Evolutionary conservation across 345 rosid genomes (phyloP).

Genomic region (Ailanthus altissimus): DNA sequence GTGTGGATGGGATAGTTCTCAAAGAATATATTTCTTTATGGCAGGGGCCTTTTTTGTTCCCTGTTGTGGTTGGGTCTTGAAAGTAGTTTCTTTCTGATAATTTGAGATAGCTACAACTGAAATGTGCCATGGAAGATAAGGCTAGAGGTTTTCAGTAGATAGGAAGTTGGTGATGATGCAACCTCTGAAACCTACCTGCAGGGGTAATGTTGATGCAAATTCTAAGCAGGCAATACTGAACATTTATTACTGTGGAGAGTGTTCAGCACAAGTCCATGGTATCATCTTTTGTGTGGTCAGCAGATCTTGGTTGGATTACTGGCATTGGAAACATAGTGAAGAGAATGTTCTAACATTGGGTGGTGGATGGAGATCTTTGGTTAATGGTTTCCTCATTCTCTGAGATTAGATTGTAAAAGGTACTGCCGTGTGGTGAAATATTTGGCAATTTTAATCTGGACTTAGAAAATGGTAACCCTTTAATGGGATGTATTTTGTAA

Average conservation of each 20-base stretch:
- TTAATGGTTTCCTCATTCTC: neutral
- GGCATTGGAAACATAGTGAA: neutral
- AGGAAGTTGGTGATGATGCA: neutral
- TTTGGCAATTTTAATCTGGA: neutral
- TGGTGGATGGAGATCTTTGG: neutral
- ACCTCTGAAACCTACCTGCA: neutral
- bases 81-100: neutral
- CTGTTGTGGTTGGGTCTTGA: neutral
- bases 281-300: neutral
- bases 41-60: neutral
- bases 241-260: neutral
- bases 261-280: neutral
- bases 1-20: neutral
- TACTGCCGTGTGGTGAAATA: neutral
- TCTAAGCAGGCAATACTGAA: neutral
- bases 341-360: neutral
- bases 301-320: neutral
- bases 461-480: neutral
- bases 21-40: neutral
- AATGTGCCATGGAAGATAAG: neutral
- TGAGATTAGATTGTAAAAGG: neutral
- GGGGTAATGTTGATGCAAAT: neutral
- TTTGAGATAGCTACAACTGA: neutral
- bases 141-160: neutral
- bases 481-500: neutral